Conservation (phyloP, 2,329 filamentous ascomycete genomes). For the Stemphylium beticola region DNA sequence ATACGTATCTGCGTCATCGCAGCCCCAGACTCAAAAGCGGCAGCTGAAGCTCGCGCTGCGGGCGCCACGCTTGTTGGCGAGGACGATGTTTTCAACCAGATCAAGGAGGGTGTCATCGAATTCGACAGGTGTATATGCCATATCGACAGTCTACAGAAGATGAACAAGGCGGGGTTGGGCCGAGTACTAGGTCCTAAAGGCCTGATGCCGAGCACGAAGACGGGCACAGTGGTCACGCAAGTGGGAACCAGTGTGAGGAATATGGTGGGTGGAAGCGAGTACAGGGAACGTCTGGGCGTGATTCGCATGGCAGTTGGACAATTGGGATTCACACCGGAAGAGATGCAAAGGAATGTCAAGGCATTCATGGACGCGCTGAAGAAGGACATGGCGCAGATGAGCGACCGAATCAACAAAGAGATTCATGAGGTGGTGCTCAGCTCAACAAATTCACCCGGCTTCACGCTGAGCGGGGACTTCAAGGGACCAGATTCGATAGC, state of each 20-base stretch:
- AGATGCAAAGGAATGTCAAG: conserved; percentile 84
- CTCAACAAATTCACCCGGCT: conserved; percentile 83
- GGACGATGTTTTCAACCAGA: conserved; percentile 80
- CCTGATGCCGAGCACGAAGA: conserved; percentile 89
- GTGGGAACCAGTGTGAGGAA: conserved; percentile 77
- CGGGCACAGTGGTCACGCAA: conserved; percentile 85
- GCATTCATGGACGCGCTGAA: conserved; percentile 77
- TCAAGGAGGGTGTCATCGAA: conserved; percentile 76
- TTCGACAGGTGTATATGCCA: conserved; percentile 94
- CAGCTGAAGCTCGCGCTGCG: conserved; percentile 73
- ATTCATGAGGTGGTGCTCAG: conserved; percentile 81
- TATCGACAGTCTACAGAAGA: conserved; percentile 73
- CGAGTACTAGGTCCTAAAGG: conserved; percentile 85
- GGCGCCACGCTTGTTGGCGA: conserved; percentile 87
- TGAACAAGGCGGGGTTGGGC: conserved; percentile 82
- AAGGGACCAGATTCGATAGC: conserved; percentile 55
- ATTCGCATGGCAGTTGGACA: conserved; percentile 91
- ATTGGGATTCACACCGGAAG: conserved; percentile 83
- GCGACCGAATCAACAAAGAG: conserved; percentile 71
- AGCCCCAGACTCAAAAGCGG: conserved; percentile 77
- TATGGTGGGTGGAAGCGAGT: conserved; percentile 83
- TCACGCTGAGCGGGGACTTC: conserved; percentile 84
- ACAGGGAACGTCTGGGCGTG: conserved; percentile 83
- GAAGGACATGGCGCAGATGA: conserved; percentile 72
- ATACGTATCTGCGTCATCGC: conserved; percentile 89